Evolutionary conservation across 306 rosid species (phyloP).

Genomic region (Rosa rugosa): DNA sequence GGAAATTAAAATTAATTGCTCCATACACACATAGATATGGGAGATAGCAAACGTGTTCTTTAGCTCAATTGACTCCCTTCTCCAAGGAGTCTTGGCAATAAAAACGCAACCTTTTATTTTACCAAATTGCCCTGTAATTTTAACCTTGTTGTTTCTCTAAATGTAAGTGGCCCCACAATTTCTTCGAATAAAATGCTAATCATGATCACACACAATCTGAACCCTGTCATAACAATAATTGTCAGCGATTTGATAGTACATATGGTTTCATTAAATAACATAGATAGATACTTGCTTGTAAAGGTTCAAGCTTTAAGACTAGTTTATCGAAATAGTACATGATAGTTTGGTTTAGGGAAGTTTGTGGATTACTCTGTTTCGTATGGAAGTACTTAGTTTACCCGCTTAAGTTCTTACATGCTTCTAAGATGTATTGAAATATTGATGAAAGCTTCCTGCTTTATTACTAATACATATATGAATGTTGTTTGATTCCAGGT

Average conservation of each 20-base stretch:
- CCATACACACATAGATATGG: neutral
- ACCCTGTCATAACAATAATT: neutral
- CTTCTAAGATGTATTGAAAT: neutral
- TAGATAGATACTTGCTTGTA: neutral
- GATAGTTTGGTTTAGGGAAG: neutral
- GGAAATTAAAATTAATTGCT: neutral
- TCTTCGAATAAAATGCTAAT: neutral
- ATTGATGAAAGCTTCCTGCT: neutral
- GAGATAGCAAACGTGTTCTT: neutral
- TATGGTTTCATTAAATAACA: neutral
- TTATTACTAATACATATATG: neutral
- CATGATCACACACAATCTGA: neutral
- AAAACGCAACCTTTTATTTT: neutral
- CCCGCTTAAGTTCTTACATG: neutral
- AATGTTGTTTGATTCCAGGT: neutral
- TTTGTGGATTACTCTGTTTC: neutral
- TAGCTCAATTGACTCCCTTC: neutral
- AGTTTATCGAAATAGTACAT: neutral
- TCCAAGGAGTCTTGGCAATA: neutral
- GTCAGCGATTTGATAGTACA: neutral
- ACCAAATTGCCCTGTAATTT: slow-evolving; percentile 2
- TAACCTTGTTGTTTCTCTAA: neutral
- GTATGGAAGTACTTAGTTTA: neutral
- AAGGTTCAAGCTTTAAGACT: neutral
- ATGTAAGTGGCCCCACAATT: slow-evolving; percentile 5